phyloP scores from a whole-genome alignment of 306 rosid species.

The Ziziphus jujuba region DNA sequence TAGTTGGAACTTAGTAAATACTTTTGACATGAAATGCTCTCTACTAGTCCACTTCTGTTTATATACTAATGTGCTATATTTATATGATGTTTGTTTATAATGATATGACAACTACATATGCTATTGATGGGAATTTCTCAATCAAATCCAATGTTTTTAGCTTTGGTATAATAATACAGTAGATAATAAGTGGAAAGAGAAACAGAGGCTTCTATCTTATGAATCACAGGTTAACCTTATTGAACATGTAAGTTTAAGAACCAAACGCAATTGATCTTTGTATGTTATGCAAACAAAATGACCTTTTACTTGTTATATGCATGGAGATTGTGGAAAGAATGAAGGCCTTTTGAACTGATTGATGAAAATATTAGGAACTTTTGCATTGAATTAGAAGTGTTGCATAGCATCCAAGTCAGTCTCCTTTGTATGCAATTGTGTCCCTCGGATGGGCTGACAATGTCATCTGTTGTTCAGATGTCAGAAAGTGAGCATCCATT shows the following conservation, averaged over 20 bases:
- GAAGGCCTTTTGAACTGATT: conserved; percentile 28
- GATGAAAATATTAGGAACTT: conserved; percentile 25
- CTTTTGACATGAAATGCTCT: background rate
- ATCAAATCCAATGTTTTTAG: conserved; percentile 57
- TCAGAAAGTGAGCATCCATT: conserved; percentile 36
- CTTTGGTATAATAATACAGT: conserved; percentile 52
- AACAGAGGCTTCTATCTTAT: conserved; percentile 36
- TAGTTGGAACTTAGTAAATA: conserved; percentile 31
- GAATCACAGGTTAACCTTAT: conserved; percentile 39
- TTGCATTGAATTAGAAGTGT: conserved; percentile 7
- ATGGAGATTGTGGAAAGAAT: conserved; percentile 33
- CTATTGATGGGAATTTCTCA: conserved; percentile 47
- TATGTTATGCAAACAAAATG: background rate
- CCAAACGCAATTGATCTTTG: background rate
- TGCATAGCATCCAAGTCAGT: conserved; percentile 45
- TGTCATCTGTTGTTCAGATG: conserved; percentile 47
- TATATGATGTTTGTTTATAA: conserved; percentile 25
- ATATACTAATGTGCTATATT: background rate
- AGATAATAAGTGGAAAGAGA: conserved; percentile 48
- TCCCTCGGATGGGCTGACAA: conserved; percentile 53
- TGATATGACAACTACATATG: conserved; percentile 61
- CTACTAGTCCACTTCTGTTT: background rate
- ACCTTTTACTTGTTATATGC: conserved; percentile 15
- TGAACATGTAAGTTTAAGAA: conserved; percentile 45
- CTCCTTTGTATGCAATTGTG: conserved; percentile 48